Evolutionary conservation across 1,284 basidiomycete species (phyloP).

Genomic region (Thecaphora thlaspeos): DNA sequence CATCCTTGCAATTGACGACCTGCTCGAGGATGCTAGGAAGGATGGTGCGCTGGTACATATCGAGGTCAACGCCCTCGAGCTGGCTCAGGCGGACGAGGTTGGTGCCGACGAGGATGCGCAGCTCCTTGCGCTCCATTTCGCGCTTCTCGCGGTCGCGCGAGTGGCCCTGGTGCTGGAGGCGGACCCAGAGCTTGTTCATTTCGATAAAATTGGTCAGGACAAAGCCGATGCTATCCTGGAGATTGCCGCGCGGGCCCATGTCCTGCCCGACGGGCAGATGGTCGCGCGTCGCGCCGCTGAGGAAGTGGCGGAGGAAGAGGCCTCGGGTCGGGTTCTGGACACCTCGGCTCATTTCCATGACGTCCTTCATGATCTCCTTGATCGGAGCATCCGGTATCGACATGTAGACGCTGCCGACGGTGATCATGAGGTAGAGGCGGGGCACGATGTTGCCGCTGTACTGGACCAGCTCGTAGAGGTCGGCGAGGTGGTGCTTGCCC

Average conservation of each 20-base stretch:
- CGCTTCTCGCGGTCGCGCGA: slow-evolving; percentile 56
- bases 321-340: slow-evolving; percentile 57
- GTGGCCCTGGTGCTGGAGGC: slow-evolving; percentile 57
- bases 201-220: slow-evolving; percentile 57
- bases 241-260: slow-evolving; percentile 49
- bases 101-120: slow-evolving; percentile 56
- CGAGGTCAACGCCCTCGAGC: slow-evolving; percentile 55
- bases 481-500: slow-evolving; percentile 55
- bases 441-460: slow-evolving; percentile 58
- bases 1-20: slow-evolving; percentile 57
- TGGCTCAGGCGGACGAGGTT: slow-evolving; percentile 57
- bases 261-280: slow-evolving; percentile 51
- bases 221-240: slow-evolving; percentile 56
- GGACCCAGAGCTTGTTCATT: slow-evolving; percentile 58
- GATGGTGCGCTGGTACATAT: slow-evolving; percentile 52
- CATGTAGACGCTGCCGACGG: slow-evolving; percentile 57
- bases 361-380: slow-evolving; percentile 58
- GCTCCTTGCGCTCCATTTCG: slow-evolving; percentile 54
- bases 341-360: slow-evolving; percentile 57
- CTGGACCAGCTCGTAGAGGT: slow-evolving; percentile 57
- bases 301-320: slow-evolving; percentile 56
- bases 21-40: slow-evolving; percentile 55
- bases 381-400: slow-evolving; percentile 57
- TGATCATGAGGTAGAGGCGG: slow-evolving; percentile 57
- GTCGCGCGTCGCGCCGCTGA: slow-evolving; percentile 56